Evolutionary conservation across 305 asterid species (phyloP).

Genomic region (Striga hermonthica): DNA sequence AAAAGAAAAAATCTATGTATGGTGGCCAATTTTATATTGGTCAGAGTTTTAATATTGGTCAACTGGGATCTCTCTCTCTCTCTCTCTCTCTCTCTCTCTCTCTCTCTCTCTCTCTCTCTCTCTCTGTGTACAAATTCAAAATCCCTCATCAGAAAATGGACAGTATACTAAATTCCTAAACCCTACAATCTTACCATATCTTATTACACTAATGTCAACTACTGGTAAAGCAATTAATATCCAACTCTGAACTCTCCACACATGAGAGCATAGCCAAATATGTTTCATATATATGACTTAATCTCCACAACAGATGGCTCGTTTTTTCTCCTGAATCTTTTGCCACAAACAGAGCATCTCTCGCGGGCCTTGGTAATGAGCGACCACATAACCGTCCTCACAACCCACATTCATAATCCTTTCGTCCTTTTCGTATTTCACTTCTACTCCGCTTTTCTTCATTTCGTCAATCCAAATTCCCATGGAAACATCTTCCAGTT

Average conservation of each 20-base stretch:
- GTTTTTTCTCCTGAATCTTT: conserved; percentile 66
- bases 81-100: too few relatives aligned
- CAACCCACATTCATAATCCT: conserved; percentile 79
- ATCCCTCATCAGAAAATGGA: conserved; percentile 26
- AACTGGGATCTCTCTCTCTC: too few relatives aligned
- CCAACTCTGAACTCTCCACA: conserved; percentile 15
- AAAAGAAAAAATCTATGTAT: too few relatives aligned
- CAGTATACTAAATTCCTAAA: conserved; percentile 6
- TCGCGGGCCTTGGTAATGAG: conserved; percentile 93
- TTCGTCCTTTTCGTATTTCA: conserved; percentile 66
- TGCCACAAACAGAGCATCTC: conserved; percentile 94
- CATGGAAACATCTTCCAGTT: conserved; percentile 97
- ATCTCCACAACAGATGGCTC: conserved; percentile 70
- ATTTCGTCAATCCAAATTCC: conserved; percentile 92
- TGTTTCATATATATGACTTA: conserved; percentile 26
- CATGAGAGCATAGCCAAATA: neutral
- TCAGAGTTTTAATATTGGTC: too few relatives aligned
- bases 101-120: too few relatives aligned
- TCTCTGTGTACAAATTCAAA: too few relatives aligned
- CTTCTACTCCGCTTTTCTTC: conserved; percentile 59
- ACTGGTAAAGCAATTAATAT: conserved; percentile 25
- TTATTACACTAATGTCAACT: conserved; percentile 22
- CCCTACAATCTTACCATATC: conserved; percentile 18
- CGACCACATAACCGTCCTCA: conserved; percentile 72
- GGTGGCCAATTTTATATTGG: too few relatives aligned